phyloP scores from a whole-genome alignment of 352 stramenopile genomes.

The Thraustochytrium sp. region DNA sequence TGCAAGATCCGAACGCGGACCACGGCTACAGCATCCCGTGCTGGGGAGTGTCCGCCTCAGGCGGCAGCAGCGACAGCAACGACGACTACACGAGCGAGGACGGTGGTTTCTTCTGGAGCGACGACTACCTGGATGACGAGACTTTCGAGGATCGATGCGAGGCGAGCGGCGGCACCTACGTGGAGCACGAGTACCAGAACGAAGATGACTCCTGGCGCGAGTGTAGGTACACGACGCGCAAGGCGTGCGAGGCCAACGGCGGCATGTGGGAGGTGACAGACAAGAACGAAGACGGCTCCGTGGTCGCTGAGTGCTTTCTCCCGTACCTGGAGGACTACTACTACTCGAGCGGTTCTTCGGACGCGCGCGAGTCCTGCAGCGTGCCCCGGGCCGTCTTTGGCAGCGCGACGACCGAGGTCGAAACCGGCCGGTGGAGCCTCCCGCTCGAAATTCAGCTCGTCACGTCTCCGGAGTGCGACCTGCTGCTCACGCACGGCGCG shows the following conservation, averaged over 20 bases:
- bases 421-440: neutral
- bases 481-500: neutral
- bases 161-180: neutral
- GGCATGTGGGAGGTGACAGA: neutral
- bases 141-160: neutral
- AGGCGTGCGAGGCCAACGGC: constrained; percentile 7
- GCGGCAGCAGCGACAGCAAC: neutral
- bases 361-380: neutral
- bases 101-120: neutral
- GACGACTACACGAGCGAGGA: neutral
- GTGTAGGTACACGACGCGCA: neutral
- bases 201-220: neutral
- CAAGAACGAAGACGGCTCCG: neutral
- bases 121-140: constrained; percentile 10
- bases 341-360: neutral
- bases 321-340: neutral
- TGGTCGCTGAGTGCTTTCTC: neutral
- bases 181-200: neutral
- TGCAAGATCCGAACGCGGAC: neutral
- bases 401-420: neutral
- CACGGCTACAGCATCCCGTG: neutral
- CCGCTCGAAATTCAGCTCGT: neutral
- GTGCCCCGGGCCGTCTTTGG: neutral
- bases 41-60: too few species aligned
- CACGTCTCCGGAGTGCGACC: neutral